Evolutionary conservation across 2,329 filamentous ascomycete species (phyloP).

Genomic region (Tympanopsis confertula): DNA sequence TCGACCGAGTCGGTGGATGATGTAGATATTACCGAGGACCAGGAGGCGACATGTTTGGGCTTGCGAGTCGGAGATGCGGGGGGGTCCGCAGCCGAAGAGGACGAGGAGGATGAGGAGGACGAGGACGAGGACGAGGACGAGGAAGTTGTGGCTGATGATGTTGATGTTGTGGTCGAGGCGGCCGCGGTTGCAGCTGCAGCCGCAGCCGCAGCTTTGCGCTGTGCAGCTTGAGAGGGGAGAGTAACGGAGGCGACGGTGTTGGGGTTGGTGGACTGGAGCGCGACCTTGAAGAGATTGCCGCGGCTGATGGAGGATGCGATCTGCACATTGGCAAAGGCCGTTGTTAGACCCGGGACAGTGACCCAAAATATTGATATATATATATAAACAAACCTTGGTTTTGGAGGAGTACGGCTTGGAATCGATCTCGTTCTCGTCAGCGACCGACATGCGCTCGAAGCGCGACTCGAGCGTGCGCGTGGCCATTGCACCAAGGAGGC

Average conservation of each 20-base stretch:
- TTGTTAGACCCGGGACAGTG: conserved; percentile 28
- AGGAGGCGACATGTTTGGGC: conserved; percentile 26
- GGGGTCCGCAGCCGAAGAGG: conserved; percentile 26
- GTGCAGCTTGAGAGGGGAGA: conserved; percentile 53
- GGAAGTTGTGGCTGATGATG: neutral
- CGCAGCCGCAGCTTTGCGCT: conserved; percentile 24
- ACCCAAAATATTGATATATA: neutral
- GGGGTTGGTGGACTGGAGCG: conserved; percentile 66
- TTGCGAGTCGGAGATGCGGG: conserved; percentile 41
- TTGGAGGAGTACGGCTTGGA: conserved; percentile 48
- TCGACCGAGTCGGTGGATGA: conserved; percentile 24
- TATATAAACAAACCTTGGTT: conserved; percentile 50
- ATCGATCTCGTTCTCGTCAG: conserved; percentile 70
- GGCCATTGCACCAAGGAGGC: conserved; percentile 39
- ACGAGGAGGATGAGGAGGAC: conserved; percentile 11
- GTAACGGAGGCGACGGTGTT: conserved; percentile 56
- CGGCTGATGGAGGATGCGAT: conserved; percentile 45
- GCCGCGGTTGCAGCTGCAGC: conserved; percentile 9
- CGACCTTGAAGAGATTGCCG: conserved; percentile 76
- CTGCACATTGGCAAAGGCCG: conserved; percentile 26
- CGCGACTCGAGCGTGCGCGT: conserved; percentile 71
- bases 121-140: conserved; percentile 9
- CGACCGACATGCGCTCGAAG: conserved; percentile 80
- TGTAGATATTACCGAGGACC: conserved; percentile 20
- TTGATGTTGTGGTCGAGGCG: conserved; percentile 6